Evolutionary conservation across 208 protist genomes (phyloP).

Genomic region (Leishmania tropica): DNA sequence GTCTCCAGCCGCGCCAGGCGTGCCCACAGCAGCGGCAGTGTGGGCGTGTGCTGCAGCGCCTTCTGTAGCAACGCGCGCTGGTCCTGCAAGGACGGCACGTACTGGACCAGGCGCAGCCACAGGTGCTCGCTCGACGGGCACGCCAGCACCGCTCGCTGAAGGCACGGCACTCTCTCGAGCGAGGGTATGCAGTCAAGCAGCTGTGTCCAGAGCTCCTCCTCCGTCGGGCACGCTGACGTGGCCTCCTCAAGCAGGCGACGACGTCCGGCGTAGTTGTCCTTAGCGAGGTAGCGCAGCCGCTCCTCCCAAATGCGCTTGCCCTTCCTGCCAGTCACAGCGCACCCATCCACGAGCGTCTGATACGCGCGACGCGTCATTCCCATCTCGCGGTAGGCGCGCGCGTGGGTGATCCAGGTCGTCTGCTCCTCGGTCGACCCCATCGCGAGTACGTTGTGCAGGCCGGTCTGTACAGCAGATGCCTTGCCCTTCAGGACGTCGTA

Average conservation of each 20-base stretch:
- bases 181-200: constrained; percentile 54
- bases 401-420: constrained; percentile 84
- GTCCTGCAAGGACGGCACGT: constrained; percentile 46
- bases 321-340: constrained; percentile 55
- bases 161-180: constrained; percentile 52
- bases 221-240: constrained; percentile 44
- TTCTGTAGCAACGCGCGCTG: constrained; percentile 63
- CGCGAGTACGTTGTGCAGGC: constrained; percentile 58
- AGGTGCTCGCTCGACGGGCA: constrained; percentile 73
- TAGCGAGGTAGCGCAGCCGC: constrained; percentile 43
- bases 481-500: constrained; percentile 64
- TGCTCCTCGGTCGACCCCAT: constrained; percentile 85
- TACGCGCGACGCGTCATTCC: constrained; percentile 65
- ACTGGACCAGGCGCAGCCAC: constrained; percentile 69
- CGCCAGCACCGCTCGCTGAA: constrained; percentile 72
- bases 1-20: constrained; percentile 65
- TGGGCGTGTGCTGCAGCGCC: constrained; percentile 62
- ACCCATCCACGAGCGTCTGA: constrained; percentile 72
- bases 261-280: constrained; percentile 41
- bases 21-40: constrained; percentile 72
- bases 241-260: constrained; percentile 76
- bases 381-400: constrained; percentile 74
- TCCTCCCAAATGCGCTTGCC: constrained; percentile 83
- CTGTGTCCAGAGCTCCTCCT: constrained; percentile 73
- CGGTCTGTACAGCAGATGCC: constrained; percentile 35